A percentile compares a stretch with the other conserved stretches of the same genome.
phyloP scores from a whole-genome alignment of 2,329 filamentous ascomycete genomes.

The Trichoderma hamatum region DNA sequence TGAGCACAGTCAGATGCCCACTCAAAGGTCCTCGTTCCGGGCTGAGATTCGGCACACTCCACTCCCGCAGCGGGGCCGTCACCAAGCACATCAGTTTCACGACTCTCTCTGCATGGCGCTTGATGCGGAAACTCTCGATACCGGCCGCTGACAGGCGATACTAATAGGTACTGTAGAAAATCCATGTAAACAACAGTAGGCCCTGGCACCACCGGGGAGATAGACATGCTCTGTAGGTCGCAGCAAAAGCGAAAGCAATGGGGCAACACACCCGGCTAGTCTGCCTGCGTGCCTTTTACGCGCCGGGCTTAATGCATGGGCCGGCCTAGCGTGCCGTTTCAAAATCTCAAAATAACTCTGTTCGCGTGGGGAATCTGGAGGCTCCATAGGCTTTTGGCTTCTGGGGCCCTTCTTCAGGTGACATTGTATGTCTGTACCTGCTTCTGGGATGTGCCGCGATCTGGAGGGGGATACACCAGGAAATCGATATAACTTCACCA shows the following conservation, averaged over 20 bases:
- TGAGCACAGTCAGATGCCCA: not conserved
- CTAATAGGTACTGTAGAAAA: too few species aligned
- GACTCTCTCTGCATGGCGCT: conserved; percentile 15
- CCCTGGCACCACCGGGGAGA: not conserved
- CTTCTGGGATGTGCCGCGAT: not conserved
- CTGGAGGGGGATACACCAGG: not conserved
- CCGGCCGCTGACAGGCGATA: not conserved
- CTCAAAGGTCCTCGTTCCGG: not conserved
- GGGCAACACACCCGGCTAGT: not conserved
- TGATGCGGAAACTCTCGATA: not conserved
- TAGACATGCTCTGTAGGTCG: not conserved
- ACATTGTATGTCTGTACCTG: not conserved
- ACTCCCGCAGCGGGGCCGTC: conserved; percentile 10
- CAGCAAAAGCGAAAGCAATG: not conserved
- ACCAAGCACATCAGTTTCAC: not conserved
- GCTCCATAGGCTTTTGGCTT: conserved; percentile 11
- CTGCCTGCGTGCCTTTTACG: not conserved
- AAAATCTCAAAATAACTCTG: conserved; percentile 24
- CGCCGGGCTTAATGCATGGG: conserved; percentile 11
- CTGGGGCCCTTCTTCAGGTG: conserved; percentile 18
- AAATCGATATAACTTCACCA: conserved; percentile 14
- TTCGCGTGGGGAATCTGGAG: not conserved
- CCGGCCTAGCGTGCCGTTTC: conserved; percentile 8
- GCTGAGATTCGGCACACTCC: not conserved
- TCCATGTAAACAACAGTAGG: not conserved